Evolutionary conservation across 2,329 filamentous ascomycete genomes (phyloP).

Genomic region (Rachicladosporium sp.): DNA sequence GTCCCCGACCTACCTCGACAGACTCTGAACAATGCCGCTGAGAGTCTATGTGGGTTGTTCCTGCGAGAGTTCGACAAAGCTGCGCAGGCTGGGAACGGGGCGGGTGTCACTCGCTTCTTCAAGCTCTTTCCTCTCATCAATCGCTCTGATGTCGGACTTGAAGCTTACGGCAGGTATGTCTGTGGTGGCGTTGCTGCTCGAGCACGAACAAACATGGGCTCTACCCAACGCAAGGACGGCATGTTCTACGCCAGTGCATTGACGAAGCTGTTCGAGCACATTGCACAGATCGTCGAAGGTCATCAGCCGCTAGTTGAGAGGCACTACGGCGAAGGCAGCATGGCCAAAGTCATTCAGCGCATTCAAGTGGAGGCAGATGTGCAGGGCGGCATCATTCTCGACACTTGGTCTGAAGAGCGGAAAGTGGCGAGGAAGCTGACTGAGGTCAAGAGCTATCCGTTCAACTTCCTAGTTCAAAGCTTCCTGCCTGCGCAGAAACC

Average conservation of each 20-base stretch:
- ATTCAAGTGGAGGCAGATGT: conserved; percentile 91
- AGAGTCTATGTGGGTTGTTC: conserved; percentile 82
- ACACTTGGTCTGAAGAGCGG: conserved; percentile 89
- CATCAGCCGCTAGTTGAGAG: conserved; percentile 84
- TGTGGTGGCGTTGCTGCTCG: conserved; percentile 84
- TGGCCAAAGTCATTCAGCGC: conserved; percentile 86
- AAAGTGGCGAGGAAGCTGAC: conserved; percentile 74
- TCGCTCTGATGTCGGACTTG: conserved; percentile 73
- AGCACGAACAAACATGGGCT: conserved; percentile 67
- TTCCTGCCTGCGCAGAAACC: conserved; percentile 64
- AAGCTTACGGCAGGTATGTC: conserved; percentile 92
- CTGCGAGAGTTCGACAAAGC: conserved; percentile 91
- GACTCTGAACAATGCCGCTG: conserved; percentile 75
- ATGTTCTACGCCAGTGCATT: conserved; percentile 87
- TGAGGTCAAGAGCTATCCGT: conserved; percentile 95
- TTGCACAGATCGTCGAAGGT: conserved; percentile 88
- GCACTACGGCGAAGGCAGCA: conserved; percentile 85
- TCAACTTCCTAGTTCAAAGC: conserved; percentile 92
- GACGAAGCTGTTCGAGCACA: conserved; percentile 91
- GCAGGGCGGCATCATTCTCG: conserved; percentile 87
- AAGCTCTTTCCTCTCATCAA: conserved; percentile 94
- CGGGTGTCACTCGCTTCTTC: conserved; percentile 90
- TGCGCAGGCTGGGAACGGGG: conserved; percentile 71
- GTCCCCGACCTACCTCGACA: conserved; percentile 82
- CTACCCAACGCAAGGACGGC: conserved; percentile 54